A percentile compares a stretch with the other conserved stretches of the same genome.
Conservation (phyloP, 441 rosid species). For the Euphorbia celastroides region DNA sequence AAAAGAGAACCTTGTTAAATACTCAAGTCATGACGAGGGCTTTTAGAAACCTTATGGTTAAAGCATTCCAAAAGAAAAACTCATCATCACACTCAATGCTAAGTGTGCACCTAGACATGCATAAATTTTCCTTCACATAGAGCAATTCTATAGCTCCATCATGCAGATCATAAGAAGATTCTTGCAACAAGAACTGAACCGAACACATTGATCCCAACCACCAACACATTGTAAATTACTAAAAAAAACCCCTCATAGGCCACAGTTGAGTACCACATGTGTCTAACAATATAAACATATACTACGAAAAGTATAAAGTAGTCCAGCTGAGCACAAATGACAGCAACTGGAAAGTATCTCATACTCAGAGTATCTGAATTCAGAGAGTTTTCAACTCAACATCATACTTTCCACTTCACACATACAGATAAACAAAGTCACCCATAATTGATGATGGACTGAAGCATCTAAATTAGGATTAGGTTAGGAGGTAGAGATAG, state of each 20-base stretch:
- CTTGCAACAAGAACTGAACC: background rate
- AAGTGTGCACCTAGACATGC: background rate
- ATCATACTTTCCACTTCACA: background rate
- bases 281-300: background rate
- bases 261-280: background rate
- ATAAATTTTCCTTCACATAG: background rate
- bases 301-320: background rate
- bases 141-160: background rate
- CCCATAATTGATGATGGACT: background rate
- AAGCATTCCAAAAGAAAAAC: background rate
- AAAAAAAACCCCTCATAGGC: background rate
- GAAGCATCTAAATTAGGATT: background rate
- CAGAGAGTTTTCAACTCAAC: background rate
- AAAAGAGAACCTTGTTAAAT: background rate
- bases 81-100: background rate
- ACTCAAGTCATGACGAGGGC: background rate
- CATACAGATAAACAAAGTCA: background rate
- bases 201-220: slow-evolving; percentile 1
- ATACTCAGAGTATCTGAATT: background rate
- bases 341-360: background rate
- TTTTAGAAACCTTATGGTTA: background rate
- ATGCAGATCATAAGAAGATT: background rate
- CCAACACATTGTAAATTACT: background rate
- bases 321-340: background rate
- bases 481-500: background rate